Conservation (phyloP, 2,329 filamentous ascomycete genomes). For the Diaporthe nobilis region DNA sequence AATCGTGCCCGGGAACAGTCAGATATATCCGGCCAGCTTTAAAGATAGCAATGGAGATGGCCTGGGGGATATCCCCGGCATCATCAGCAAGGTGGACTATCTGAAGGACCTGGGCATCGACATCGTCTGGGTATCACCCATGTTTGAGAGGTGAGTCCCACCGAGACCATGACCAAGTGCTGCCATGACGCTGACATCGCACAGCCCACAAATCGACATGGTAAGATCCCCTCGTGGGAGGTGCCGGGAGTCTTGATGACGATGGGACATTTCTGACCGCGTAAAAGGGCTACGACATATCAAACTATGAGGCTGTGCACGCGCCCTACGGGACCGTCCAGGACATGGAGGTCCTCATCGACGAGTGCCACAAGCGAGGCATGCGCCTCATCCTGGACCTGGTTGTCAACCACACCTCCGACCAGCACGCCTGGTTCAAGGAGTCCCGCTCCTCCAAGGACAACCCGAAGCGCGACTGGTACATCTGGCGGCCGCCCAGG, state of each 20-base stretch:
- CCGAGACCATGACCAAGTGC: not conserved
- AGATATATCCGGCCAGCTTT: conserved; percentile 71
- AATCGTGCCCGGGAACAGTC: conserved; percentile 44
- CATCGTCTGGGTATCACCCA: conserved; percentile 62
- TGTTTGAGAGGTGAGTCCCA: conserved; percentile 42
- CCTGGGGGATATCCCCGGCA: conserved; percentile 66
- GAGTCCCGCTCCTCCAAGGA: conserved; percentile 73
- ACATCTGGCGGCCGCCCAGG: conserved; percentile 62
- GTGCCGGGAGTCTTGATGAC: not conserved
- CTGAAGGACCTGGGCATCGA: conserved; percentile 64
- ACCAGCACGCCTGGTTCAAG: conserved; percentile 80
- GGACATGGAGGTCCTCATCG: conserved; percentile 75
- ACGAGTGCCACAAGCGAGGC: conserved; percentile 70
- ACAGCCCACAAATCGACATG: conserved; percentile 60
- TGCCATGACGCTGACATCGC: conserved; percentile 43
- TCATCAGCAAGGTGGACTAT: conserved; percentile 68
- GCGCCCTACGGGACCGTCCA: conserved; percentile 74
- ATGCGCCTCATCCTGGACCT: conserved; percentile 83
- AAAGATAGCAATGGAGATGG: conserved; percentile 69
- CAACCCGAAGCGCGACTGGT: conserved; percentile 79
- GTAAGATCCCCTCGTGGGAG: conserved; percentile 47
- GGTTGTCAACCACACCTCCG: conserved; percentile 83
- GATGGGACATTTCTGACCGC: not conserved
- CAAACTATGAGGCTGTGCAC: conserved; percentile 74
- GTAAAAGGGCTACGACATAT: conserved; percentile 77